phyloP scores from a whole-genome alignment of 2,329 filamentous ascomycete genomes.

The Venturiaceae sp. region DNA sequence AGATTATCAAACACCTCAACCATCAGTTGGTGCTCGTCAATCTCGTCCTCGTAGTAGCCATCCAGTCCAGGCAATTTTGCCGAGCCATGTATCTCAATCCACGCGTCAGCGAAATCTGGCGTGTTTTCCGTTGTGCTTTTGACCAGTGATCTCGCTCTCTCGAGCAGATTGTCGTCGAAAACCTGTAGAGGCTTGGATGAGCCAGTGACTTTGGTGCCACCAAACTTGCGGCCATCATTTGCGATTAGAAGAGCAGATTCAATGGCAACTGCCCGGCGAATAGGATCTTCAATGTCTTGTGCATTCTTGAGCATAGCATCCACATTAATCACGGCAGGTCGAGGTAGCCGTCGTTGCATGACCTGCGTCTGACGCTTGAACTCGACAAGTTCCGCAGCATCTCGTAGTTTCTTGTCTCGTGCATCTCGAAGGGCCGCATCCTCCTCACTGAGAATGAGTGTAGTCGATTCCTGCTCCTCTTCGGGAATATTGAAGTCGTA shows the following conservation, averaged over 20 bases:
- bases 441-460: slow-evolving; percentile 36
- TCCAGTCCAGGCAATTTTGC: slow-evolving; percentile 64
- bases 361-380: slow-evolving; percentile 80
- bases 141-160: slow-evolving; percentile 68
- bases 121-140: slow-evolving; percentile 51
- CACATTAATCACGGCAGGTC: slow-evolving; percentile 65
- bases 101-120: slow-evolving; percentile 41
- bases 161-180: slow-evolving; percentile 62
- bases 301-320: slow-evolving; percentile 56
- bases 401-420: slow-evolving; percentile 50
- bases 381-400: slow-evolving; percentile 59
- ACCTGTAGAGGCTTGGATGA: slow-evolving; percentile 48
- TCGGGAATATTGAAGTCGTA: slow-evolving; percentile 92
- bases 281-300: slow-evolving; percentile 49
- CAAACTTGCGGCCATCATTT: slow-evolving; percentile 71
- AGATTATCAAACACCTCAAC: slow-evolving; percentile 64
- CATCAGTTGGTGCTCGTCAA: slow-evolving; percentile 58
- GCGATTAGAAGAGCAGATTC: slow-evolving; percentile 76
- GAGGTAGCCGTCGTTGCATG: slow-evolving; percentile 74
- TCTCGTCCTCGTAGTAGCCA: slow-evolving; percentile 68
- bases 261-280: slow-evolving; percentile 59
- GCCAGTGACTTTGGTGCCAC: slow-evolving; percentile 55
- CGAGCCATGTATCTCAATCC: slow-evolving; percentile 37
- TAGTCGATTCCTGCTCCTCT: slow-evolving; percentile 59
- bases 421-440: slow-evolving; percentile 67